Conservation (phyloP, 148 eudicot species). For the Polygonum aviculare region DNA sequence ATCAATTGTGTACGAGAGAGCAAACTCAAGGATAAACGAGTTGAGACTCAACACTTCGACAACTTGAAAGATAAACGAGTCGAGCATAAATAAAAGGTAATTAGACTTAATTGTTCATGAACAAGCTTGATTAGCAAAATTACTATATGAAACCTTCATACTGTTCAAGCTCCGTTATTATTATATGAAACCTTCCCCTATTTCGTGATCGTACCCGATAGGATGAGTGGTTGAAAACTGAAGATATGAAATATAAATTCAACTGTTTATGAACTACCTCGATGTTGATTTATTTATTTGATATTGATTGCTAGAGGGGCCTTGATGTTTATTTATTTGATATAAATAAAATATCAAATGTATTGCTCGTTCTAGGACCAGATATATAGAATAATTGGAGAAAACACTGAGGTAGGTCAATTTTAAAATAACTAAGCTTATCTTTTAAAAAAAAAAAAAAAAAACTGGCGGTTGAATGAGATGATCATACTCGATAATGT, state of each 20-base stretch:
- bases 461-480: background rate
- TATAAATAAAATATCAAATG: background rate
- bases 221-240: background rate
- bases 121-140: too few relatives aligned
- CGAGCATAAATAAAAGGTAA: too few relatives aligned
- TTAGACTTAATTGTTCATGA: too few relatives aligned
- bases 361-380: background rate
- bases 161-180: too few relatives aligned
- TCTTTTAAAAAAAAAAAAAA: background rate
- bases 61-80: too few relatives aligned
- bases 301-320: background rate
- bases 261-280: background rate
- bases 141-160: too few relatives aligned
- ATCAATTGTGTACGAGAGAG: too few relatives aligned
- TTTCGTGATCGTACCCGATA: background rate
- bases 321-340: background rate
- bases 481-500: background rate
- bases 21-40: too few relatives aligned
- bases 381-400: background rate
- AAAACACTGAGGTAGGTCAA: background rate
- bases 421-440: background rate
- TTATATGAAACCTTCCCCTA: background rate
- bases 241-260: background rate
- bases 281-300: background rate
- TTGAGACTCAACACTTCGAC: too few relatives aligned